Conservation (phyloP, 2,329 filamentous ascomycete genomes). For the Ascochyta lentis region DNA sequence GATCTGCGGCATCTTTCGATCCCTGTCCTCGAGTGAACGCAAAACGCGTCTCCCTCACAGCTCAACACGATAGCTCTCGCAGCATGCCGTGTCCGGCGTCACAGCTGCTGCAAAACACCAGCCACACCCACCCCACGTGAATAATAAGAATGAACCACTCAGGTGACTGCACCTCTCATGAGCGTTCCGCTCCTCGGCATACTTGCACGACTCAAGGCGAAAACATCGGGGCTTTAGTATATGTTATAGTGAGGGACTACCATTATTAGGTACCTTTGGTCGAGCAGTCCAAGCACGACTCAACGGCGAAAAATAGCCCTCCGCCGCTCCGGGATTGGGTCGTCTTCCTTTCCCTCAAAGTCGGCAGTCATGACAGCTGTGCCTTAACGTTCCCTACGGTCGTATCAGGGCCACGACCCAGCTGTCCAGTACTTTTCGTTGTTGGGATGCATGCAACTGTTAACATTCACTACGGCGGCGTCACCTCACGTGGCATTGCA, state of each 20-base stretch:
- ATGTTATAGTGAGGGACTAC: conserved; percentile 4
- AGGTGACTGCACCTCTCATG: background rate
- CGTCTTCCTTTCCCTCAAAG: background rate
- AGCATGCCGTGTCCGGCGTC: conserved; percentile 5
- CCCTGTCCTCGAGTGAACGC: conserved; percentile 1
- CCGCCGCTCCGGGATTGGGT: background rate
- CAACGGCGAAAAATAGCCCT: background rate
- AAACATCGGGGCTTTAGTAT: background rate
- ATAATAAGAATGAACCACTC: background rate
- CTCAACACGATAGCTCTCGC: background rate
- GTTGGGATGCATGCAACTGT: background rate
- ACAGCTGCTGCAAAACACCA: conserved; percentile 9
- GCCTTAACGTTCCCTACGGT: background rate
- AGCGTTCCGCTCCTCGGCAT: background rate
- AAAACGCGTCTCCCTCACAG: background rate
- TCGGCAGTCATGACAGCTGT: background rate
- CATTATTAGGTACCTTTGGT: conserved; percentile 1
- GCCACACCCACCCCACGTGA: background rate
- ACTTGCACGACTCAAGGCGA: conserved; percentile 5
- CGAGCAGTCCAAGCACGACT: background rate
- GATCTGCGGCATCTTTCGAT: conserved; percentile 3
- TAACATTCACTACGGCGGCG: conserved; percentile 8
- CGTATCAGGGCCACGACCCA: background rate
- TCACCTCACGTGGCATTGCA: conserved; percentile 11
- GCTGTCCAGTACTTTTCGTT: no score